These are phyloP conservation scores for Petunia secreta DNA, from an alignment of 257 asterid genomes.

Conservation along the genomic window DNA sequence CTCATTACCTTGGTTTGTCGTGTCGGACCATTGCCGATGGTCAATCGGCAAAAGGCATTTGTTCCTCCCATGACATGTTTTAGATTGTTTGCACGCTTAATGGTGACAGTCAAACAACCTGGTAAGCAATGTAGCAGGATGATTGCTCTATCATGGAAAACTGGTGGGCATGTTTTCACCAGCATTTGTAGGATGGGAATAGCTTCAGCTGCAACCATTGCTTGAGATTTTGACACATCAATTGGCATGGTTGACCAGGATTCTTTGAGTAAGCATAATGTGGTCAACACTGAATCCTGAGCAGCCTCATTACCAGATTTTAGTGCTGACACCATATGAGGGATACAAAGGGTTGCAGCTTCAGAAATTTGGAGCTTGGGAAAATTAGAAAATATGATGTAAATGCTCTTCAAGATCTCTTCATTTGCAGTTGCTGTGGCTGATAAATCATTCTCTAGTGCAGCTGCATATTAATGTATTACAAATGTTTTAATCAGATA, in stretches of 20 bases:
- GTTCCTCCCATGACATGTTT: constrained; percentile 74
- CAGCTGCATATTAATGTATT: constrained; percentile 60
- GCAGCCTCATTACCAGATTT: constrained; percentile 74
- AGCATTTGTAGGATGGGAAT: constrained; percentile 76
- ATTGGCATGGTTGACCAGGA: constrained; percentile 84
- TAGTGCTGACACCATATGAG: constrained; percentile 72
- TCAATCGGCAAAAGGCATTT: constrained; percentile 71
- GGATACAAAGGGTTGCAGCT: constrained; percentile 73
- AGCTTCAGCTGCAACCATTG: constrained; percentile 84
- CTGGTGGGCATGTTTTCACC: constrained; percentile 63
- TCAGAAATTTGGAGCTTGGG: constrained; percentile 73
- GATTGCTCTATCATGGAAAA: constrained; percentile 70
- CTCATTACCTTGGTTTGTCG: constrained; percentile 74
- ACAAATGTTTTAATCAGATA: constrained; percentile 10
- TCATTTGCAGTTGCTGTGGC: constrained; percentile 61
- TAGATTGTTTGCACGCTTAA: constrained; percentile 71
- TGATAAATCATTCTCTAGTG: constrained; percentile 70
- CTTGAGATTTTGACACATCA: constrained; percentile 76
- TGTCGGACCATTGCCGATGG: constrained; percentile 74
- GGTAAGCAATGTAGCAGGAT: constrained; percentile 77
- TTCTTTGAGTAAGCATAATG: constrained; percentile 70
- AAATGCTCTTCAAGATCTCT: constrained; percentile 70
- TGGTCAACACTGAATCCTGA: constrained; percentile 63
- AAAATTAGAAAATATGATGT: constrained; percentile 68
- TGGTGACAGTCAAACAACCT: constrained; percentile 81